These are phyloP conservation scores for Houttuynia cordata DNA, from an alignment of 164 flowering plant genomes.

Conservation along the genomic window DNA sequence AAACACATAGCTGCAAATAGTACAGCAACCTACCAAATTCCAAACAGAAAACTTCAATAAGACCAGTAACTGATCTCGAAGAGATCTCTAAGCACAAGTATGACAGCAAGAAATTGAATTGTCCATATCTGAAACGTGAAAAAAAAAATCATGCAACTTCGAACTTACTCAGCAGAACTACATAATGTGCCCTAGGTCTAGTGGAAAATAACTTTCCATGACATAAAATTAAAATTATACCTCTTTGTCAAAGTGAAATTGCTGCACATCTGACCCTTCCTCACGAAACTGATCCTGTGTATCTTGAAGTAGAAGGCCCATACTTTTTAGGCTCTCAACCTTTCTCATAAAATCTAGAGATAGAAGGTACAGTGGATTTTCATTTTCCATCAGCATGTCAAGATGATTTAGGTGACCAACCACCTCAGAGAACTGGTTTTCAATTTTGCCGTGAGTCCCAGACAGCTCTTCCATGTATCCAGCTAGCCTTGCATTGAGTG, in stretches of 20 bases:
- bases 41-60: too few species aligned
- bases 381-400: constrained; percentile 38
- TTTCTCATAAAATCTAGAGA: constrained; percentile 32
- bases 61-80: too few species aligned
- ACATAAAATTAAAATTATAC: constrained; percentile 21
- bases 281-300: constrained; percentile 21
- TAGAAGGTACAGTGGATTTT: constrained; percentile 23
- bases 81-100: too few species aligned
- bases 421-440: constrained; percentile 50
- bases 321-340: constrained; percentile 39
- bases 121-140: too few species aligned
- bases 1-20: too few species aligned
- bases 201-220: not conserved
- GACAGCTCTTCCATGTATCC: constrained; percentile 41
- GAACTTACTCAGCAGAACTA: too few species aligned
- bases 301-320: constrained; percentile 37
- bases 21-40: too few species aligned
- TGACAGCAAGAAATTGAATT: too few species aligned
- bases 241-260: constrained; percentile 22
- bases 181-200: not conserved
- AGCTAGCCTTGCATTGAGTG: constrained; percentile 28
- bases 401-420: constrained; percentile 38
- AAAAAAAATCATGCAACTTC: not conserved
- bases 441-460: constrained; percentile 45
- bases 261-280: constrained; percentile 15